phyloP scores from a whole-genome alignment of 352 stramenopile species.

The Thalassiosira exigua region DNA sequence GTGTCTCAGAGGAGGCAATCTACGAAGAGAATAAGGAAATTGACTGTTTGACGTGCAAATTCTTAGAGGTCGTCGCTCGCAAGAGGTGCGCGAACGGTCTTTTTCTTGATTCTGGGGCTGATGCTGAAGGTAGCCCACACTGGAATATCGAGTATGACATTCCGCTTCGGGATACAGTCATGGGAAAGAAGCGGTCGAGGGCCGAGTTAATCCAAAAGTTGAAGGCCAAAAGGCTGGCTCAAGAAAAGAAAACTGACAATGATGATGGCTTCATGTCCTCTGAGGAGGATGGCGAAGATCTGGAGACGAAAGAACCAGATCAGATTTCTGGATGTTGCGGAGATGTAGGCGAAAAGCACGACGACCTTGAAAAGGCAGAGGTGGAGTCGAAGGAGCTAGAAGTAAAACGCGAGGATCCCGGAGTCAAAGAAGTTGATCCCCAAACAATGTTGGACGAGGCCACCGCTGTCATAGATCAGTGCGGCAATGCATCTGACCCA shows the following conservation, averaged over 20 bases:
- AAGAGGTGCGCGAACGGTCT: conserved; percentile 26
- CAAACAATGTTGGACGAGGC: conserved; percentile 30
- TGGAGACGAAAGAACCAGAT: conserved; percentile 25
- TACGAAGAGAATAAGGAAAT: conserved; percentile 18
- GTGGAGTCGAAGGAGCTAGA: no score
- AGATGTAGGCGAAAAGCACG: not conserved
- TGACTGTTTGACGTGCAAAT: conserved; percentile 42
- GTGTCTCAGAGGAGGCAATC: conserved; percentile 24
- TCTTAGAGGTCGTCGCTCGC: conserved; percentile 29
- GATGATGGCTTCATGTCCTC: conserved; percentile 31
- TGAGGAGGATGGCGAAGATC: conserved; percentile 43
- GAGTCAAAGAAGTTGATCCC: conserved; percentile 6
- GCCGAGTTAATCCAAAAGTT: conserved; percentile 27
- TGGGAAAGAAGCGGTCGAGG: conserved; percentile 15
- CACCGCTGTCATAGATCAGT: no score
- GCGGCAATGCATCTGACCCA: no score
- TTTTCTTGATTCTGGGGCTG: conserved; percentile 22
- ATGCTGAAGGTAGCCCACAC: conserved; percentile 1
- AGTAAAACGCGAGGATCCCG: not conserved
- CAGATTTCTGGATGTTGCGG: not conserved
- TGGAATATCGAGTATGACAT: conserved; percentile 56
- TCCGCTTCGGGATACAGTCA: conserved; percentile 24
- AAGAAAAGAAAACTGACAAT: conserved; percentile 8
- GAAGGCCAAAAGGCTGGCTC: conserved; percentile 20
- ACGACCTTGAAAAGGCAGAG: conserved; percentile 4